Conservation (phyloP, 148 eudicot species). For the Rhododendron ferrugineum region DNA sequence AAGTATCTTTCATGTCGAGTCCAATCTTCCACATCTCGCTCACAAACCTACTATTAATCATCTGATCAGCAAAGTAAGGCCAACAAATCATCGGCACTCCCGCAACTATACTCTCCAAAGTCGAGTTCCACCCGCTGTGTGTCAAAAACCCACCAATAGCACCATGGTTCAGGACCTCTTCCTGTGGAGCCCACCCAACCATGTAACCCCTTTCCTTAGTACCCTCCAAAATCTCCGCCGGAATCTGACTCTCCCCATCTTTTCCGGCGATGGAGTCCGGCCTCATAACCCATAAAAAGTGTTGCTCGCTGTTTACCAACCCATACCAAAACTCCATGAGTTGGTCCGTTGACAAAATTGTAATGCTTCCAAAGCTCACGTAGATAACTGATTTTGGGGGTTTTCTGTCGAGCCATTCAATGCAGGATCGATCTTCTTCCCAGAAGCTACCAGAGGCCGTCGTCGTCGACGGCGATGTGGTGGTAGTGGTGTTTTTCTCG, state of each 20-base stretch:
- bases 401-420: conserved; percentile 10
- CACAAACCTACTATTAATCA: conserved; percentile 20
- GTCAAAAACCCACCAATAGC: neutral
- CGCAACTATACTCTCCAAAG: conserved; percentile 14
- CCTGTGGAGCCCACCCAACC: conserved; percentile 24
- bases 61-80: conserved; percentile 13
- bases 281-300: conserved; percentile 14
- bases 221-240: conserved; percentile 8
- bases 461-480: too few species aligned
- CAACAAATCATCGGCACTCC: conserved; percentile 24
- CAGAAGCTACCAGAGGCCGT: neutral
- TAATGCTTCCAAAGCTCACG: conserved; percentile 10
- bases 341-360: neutral
- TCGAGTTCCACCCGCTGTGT: neutral
- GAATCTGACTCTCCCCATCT: neutral
- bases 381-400: neutral
- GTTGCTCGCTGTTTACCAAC: conserved; percentile 8
- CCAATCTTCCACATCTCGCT: conserved; percentile 25
- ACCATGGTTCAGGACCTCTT: neutral
- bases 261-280: neutral
- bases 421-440: conserved; percentile 15
- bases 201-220: conserved; percentile 10
- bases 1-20: conserved; percentile 27
- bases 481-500: neutral
- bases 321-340: conserved; percentile 19